A percentile compares a stretch with the other conserved stretches of the same genome.
Conservation (phyloP, 176 grass and related monocot species). For the Triticum turgidum region DNA sequence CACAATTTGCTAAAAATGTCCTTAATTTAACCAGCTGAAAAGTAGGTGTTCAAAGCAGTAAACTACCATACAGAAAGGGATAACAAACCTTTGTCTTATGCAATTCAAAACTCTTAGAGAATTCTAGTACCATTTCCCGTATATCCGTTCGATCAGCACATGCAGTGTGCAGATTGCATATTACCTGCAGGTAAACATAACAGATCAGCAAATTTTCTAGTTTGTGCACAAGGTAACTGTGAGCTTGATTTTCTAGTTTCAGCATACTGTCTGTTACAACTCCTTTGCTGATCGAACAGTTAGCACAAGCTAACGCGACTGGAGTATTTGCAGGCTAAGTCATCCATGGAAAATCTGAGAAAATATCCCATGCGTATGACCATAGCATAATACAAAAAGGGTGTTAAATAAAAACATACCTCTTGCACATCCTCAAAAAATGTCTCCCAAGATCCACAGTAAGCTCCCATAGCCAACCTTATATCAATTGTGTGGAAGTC, state of each 20-base stretch:
- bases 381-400: slow-evolving; percentile 39
- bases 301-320: background rate
- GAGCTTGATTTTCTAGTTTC: background rate
- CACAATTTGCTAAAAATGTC: background rate
- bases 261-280: no score
- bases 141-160: slow-evolving; percentile 68
- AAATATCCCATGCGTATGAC: background rate
- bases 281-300: no score
- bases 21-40: background rate
- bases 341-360: background rate
- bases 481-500: slow-evolving; percentile 97
- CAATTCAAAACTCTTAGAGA: slow-evolving; percentile 73
- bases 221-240: no score
- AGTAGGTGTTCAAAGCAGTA: background rate
- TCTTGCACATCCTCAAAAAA: slow-evolving; percentile 91
- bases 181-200: slow-evolving; percentile 59
- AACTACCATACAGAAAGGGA: background rate
- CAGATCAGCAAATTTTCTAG: no score
- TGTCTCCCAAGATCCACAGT: slow-evolving; percentile 75
- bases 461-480: slow-evolving; percentile 84
- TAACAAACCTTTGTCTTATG: slow-evolving; percentile 72
- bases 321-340: background rate
- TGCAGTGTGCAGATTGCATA: slow-evolving; percentile 63
- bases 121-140: slow-evolving; percentile 51
- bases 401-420: slow-evolving; percentile 48